Conservation (phyloP, 1,284 basidiomycete species). For the Ganoderma multipileum region DNA sequence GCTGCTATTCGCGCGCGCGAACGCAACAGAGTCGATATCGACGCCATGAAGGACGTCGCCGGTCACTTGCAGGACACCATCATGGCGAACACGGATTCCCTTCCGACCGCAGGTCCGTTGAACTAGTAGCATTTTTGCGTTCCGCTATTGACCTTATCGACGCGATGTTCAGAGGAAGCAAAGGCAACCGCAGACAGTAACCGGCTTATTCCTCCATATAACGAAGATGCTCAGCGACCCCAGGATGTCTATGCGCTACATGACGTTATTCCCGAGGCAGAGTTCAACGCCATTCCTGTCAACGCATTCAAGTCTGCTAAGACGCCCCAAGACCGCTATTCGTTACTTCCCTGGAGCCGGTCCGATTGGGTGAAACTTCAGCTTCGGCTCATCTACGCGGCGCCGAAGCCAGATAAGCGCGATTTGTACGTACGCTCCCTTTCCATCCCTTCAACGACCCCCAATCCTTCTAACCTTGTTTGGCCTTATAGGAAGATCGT, state of each 20-base stretch:
- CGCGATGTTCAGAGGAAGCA: conserved; percentile 59
- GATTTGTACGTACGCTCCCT: conserved; percentile 53
- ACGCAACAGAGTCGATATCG: conserved; percentile 87
- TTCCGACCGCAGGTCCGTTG: conserved; percentile 70
- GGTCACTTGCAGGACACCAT: conserved; percentile 84
- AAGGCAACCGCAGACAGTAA: conserved; percentile 65
- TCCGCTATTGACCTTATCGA: conserved; percentile 7
- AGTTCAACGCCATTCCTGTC: conserved; percentile 72
- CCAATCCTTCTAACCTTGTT: background rate
- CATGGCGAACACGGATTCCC: conserved; percentile 67
- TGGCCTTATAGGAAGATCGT: conserved; percentile 67
- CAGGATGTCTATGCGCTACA: conserved; percentile 81
- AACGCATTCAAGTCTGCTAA: conserved; percentile 58
- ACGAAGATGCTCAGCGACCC: conserved; percentile 67
- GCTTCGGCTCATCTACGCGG: conserved; percentile 51
- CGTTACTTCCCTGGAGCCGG: conserved; percentile 65
- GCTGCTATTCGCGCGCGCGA: conserved; percentile 84
- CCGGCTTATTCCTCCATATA: conserved; percentile 79
- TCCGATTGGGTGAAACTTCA: conserved; percentile 76
- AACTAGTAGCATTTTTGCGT: background rate
- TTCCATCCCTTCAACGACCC: no score
- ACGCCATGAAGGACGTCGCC: conserved; percentile 84
- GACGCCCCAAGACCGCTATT: conserved; percentile 56
- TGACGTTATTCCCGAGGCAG: conserved; percentile 77
- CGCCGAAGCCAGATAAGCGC: conserved; percentile 58